Percentiles rank a stretch among this genome's conserved stretches.
Conservation (phyloP, 176 grass and related monocot genomes). For the Juncus inflexus region DNA sequence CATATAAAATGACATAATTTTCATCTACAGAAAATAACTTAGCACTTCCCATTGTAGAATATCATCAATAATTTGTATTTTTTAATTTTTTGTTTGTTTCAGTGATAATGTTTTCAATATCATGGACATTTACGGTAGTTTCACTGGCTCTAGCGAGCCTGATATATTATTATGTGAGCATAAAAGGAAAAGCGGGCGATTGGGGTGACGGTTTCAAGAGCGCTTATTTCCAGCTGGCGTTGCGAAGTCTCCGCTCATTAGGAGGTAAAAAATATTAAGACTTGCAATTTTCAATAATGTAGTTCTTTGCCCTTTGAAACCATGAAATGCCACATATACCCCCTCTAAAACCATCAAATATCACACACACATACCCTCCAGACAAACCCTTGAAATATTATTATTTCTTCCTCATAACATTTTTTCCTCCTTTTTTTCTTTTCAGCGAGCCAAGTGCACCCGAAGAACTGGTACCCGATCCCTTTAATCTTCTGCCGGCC, state of each 20-base stretch:
- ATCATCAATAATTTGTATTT: neutral
- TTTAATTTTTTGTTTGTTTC: conserved; percentile 22
- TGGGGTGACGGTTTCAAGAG: conserved; percentile 99
- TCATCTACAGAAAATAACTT: too few species aligned
- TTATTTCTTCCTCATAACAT: conserved; percentile 31
- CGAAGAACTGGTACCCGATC: conserved; percentile 99
- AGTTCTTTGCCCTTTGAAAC: conserved; percentile 11
- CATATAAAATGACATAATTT: too few species aligned
- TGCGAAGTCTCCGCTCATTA: conserved; percentile 86
- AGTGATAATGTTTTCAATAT: conserved; percentile 99
- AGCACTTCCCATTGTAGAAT: too few species aligned
- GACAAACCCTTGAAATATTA: too few species aligned
- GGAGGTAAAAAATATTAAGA: conserved; percentile 44
- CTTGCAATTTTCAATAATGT: too few species aligned
- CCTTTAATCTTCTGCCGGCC: conserved; percentile 97
- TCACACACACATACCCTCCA: too few species aligned
- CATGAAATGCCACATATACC: neutral
- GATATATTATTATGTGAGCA: conserved; percentile 97
- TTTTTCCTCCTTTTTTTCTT: conserved; percentile 17
- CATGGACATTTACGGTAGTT: conserved; percentile 93
- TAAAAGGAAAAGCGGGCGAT: conserved; percentile 96
- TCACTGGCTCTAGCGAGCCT: conserved; percentile 91
- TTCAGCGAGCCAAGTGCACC: conserved; percentile 92
- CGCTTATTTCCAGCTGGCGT: conserved; percentile 92
- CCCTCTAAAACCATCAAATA: neutral